Base-by-base conservation (phyloP, 805 yeast species). In the Danielozyma ontarioensis region DNA sequence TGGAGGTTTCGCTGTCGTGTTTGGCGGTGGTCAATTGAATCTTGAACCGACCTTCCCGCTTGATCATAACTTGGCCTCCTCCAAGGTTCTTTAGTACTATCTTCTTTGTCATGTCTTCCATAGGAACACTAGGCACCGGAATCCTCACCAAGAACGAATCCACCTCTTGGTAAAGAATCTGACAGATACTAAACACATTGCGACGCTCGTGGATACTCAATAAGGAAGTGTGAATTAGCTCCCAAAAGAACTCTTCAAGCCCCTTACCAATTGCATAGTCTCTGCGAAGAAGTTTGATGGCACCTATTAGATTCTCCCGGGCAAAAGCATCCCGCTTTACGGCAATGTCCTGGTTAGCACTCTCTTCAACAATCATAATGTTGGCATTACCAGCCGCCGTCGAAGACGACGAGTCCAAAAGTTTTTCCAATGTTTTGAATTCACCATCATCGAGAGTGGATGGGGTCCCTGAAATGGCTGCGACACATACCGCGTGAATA, bases 371-470 rank as follows among this genome's bases (percentile, higher is more conserved):
- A 26, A 77, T 68, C 37, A 82, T 72, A 58, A 76, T 58, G 17
- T 62, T 65, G 5, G 62, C 62, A 19, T 19, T 10, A 14, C 10
- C 26, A n/a, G n/a, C n/a, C n/a, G n/a, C n/a, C n/a, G n/a, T n/a
- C n/a, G n/a, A n/a, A n/a, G n/a, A n/a, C n/a, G n/a, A n/a, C n/a
- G n/a, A n/a, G 18, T 49, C 58, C 3, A 48, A 34, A 7, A 48
- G 31, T 29, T 54, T 57, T 32, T 63, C 53, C 26, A 62, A 41
- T 3, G 66, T 56, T 12, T 60, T 57, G 45, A 81, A 70, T 44
- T 83, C 93, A 24, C 76, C 78, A 50, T 82, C 87, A 40, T 82
- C 85, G 13, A 78, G 51, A 12, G 66, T 64, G 1, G 76, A 70
- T 1, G 76, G 69, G 2, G 71, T 70, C 0, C 89, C 87, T 29